Percentiles rank a stretch among this genome's conserved stretches.
Evolutionary conservation across 2,329 filamentous ascomycete species (phyloP).

Genomic region (Dactylellina parvicollis): DNA sequence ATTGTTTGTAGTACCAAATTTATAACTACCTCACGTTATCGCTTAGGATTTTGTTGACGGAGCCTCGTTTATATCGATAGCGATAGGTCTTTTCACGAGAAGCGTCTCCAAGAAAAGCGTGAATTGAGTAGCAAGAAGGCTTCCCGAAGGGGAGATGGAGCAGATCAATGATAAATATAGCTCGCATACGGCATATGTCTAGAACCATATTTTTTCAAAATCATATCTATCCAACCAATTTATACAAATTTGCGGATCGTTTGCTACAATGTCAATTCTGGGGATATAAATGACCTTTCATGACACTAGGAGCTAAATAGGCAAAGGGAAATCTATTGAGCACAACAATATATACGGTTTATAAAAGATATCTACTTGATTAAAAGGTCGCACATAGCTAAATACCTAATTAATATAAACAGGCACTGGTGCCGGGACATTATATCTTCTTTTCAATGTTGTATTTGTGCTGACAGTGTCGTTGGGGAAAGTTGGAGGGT

Average conservation of each 20-base stretch:
- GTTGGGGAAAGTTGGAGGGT: slow-evolving; percentile 20
- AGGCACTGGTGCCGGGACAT: slow-evolving; percentile 19
- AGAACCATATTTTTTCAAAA: too few species aligned
- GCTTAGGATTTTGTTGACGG: neutral
- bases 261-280: too few species aligned
- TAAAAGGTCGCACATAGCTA: neutral
- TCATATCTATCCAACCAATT: too few species aligned
- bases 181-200: too few species aligned
- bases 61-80: neutral
- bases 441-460: slow-evolving; percentile 35
- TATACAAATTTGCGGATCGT: too few species aligned
- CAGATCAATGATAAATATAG: neutral
- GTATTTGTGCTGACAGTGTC: slow-evolving; percentile 15
- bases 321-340: too few species aligned
- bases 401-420: neutral
- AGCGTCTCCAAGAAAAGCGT: slow-evolving; percentile 18
- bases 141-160: slow-evolving; percentile 2
- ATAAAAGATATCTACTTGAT: neutral
- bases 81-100: neutral
- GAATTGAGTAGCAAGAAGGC: slow-evolving; percentile 26
- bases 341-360: slow-evolving; percentile 11
- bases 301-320: too few species aligned
- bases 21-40: neutral
- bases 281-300: too few species aligned
- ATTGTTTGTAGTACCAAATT: too few species aligned